Conservation (phyloP, 257 asterid species). For the Nicotiana attenuata region DNA sequence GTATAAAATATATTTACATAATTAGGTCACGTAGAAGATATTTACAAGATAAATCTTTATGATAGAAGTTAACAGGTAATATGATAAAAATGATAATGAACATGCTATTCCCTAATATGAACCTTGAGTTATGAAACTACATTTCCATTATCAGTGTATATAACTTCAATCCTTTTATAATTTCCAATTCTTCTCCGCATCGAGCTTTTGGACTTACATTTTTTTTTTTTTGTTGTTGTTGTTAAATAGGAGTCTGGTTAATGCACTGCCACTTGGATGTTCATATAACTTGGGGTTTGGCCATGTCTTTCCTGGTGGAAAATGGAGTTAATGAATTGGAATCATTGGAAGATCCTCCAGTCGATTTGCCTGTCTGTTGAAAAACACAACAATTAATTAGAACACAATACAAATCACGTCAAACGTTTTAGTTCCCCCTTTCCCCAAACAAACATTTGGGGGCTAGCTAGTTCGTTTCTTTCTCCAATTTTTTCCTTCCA, state of each 20-base stretch:
- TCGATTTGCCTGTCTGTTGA: conserved; percentile 61
- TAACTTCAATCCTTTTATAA: background rate
- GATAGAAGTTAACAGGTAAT: background rate
- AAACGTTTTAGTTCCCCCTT: background rate
- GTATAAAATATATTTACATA: background rate
- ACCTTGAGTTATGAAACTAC: too few species aligned
- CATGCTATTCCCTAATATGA: too few species aligned
- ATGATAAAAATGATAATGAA: too few species aligned
- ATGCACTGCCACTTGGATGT: conserved; percentile 92
- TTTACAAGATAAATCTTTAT: background rate
- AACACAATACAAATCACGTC: conserved; percentile 9
- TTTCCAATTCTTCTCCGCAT: background rate
- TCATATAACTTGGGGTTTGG: conserved; percentile 77
- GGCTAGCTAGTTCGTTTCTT: background rate
- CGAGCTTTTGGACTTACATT: background rate
- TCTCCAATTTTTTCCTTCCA: background rate
- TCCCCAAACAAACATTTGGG: conserved; percentile 16
- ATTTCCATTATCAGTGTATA: background rate
- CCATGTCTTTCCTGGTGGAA: conserved; percentile 72
- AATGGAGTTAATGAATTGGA: conserved; percentile 59
- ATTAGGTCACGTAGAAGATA: background rate
- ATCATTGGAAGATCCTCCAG: conserved; percentile 51
- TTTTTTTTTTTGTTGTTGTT: background rate
- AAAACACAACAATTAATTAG: background rate
- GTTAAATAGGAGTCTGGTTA: conserved; percentile 65